These are phyloP conservation scores for Sordariomycetes sp. DNA, from an alignment of 2,329 filamentous ascomycete genomes.

Conservation along the genomic window DNA sequence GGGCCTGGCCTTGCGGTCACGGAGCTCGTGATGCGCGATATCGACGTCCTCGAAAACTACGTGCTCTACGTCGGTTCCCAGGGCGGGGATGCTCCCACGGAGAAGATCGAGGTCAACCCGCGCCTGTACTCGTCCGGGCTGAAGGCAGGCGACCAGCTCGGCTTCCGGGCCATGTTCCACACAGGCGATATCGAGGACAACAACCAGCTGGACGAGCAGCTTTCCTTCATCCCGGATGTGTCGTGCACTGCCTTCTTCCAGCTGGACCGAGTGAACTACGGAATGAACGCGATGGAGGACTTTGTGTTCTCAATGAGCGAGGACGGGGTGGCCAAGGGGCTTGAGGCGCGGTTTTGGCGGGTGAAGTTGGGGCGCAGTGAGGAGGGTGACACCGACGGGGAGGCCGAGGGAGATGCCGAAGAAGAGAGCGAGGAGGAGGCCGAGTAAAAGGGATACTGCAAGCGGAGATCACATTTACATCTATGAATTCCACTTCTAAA, in stretches of 20 bases:
- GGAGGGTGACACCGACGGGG: background rate
- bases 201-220: background rate
- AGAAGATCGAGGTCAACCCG: constrained; percentile 10
- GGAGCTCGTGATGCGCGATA: constrained; percentile 26
- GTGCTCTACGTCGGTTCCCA: constrained; percentile 13
- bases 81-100: constrained; percentile 6
- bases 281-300: constrained; percentile 1
- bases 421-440: background rate
- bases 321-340: background rate
- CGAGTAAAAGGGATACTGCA: background rate
- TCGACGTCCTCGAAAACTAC: constrained; percentile 26
- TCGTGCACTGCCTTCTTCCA: background rate
- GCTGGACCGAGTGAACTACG: constrained; percentile 1
- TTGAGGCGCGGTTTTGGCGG: constrained; percentile 1
- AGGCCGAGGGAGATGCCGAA: background rate
- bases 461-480: background rate
- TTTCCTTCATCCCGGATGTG: background rate
- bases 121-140: constrained; percentile 19
- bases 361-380: background rate
- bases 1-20: constrained; percentile 26
- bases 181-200: background rate
- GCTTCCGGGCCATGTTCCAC: constrained; percentile 23
- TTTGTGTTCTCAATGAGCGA: background rate
- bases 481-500: background rate
- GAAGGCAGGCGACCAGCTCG: constrained; percentile 9